These are phyloP conservation scores for Cryptococcus sp. DNA, from an alignment of 1,284 basidiomycete genomes.

Conservation along the genomic window DNA sequence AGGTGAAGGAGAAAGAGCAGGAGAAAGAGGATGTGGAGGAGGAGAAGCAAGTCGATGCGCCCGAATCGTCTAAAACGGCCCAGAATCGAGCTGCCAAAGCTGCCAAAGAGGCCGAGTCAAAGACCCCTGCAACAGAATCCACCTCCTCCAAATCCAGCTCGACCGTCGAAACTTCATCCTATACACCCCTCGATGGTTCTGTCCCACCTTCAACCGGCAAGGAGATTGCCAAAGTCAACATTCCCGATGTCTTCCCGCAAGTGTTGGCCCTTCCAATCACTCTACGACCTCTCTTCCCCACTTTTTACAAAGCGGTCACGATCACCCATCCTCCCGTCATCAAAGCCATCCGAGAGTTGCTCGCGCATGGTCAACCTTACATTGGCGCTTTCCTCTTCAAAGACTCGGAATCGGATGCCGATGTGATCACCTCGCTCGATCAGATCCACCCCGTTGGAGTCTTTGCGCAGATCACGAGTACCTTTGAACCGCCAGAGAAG, in stretches of 20 bases:
- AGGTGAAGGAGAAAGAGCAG: slow-evolving; percentile 10
- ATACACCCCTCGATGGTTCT: slow-evolving; percentile 9
- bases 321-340: slow-evolving; percentile 86
- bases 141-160: slow-evolving; percentile 7
- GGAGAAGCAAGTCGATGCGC: slow-evolving; percentile 7
- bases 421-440: slow-evolving; percentile 82
- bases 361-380: slow-evolving; percentile 94
- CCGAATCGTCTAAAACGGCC: slow-evolving; percentile 6
- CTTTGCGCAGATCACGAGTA: slow-evolving; percentile 94
- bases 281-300: slow-evolving; percentile 91
- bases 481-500: slow-evolving; percentile 60
- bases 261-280: slow-evolving; percentile 94
- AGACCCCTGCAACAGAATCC: slow-evolving; percentile 8
- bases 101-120: slow-evolving; percentile 1
- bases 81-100: slow-evolving; percentile 20
- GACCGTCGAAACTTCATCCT: slow-evolving; percentile 11
- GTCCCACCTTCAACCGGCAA: slow-evolving; percentile 16
- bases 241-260: slow-evolving; percentile 86
- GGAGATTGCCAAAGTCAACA: slow-evolving; percentile 62
- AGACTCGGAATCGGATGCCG: slow-evolving; percentile 87
- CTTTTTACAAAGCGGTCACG: slow-evolving; percentile 96
- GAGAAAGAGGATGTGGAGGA: slow-evolving; percentile 10
- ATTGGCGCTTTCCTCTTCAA: slow-evolving; percentile 96
- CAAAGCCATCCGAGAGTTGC: slow-evolving; percentile 91
- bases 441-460: slow-evolving; percentile 92